Base-by-base conservation (phyloP, 768 basidiomycete species). In the Tulasnella sp. region DNA sequence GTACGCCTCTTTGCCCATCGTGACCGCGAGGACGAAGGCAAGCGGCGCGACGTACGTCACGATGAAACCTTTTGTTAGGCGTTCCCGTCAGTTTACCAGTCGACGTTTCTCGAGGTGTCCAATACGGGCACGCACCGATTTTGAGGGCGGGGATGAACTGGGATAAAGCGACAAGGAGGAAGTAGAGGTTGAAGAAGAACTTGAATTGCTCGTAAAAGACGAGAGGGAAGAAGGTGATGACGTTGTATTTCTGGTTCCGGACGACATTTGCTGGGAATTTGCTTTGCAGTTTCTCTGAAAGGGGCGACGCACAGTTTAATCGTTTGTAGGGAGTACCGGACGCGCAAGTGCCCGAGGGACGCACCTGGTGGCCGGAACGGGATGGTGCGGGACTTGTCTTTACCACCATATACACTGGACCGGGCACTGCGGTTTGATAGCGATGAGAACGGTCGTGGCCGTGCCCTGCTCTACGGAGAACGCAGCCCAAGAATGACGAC, bases 201-300 rank as follows among this genome's bases (percentile, higher is more conserved):
- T 98, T 98, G 89, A 98, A 99, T 79, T 98, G 96, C 80, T 98
- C 95, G 80, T 98, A 98, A 79, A 98, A 88, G 62, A 98, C 95
- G 75, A 98, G 87, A 3, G 97, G 97, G 11, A 99, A 86, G 84
- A 99, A 99, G n/a, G 92, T 94, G 82, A 93, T 86, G 69, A 91
- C 84, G 79, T 95, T 96, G 85, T 98, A 98, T 83, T 99, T 99
- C 81, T 98, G 96, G 77, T 99, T 99, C 76, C 92, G 89, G 71
- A 97, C 92, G 64, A 90, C 89, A 81, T 99, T 99, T 36, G 95
- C 86, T 19, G 96, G 89, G 75, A 87, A 93, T 75, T 83, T 83
- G 37, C 83, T 84, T 76, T 88, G 90, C 14, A 89, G 76, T 80
- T 91, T 93, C 19, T 90, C 91, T 91, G 79, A 11, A 22, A 42